phyloP scores from a whole-genome alignment of 2,329 filamentous ascomycete species.

The Gnomoniopsis smithogilvyi region DNA sequence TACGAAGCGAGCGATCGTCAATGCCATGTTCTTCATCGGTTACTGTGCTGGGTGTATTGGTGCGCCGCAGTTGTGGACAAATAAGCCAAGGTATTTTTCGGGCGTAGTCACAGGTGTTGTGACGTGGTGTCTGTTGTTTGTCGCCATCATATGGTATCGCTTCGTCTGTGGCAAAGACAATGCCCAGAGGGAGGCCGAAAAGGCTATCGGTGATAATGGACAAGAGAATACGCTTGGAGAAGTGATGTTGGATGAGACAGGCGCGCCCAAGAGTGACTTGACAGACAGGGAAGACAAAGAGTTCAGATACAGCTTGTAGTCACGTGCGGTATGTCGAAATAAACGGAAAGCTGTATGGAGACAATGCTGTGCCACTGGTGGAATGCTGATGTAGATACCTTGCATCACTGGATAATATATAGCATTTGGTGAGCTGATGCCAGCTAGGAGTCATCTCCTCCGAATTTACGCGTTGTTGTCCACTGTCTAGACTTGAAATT shows the following conservation, averaged over 20 bases:
- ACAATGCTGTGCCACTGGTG: too few species aligned
- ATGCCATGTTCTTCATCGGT: conserved; percentile 47
- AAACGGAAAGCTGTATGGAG: too few species aligned
- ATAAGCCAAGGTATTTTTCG: conserved; percentile 39
- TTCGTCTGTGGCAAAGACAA: conserved; percentile 34
- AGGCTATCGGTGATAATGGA: background rate
- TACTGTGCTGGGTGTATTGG: conserved; percentile 46
- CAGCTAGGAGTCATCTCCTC: too few species aligned
- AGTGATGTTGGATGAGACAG: conserved; percentile 23
- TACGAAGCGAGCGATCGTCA: conserved; percentile 45
- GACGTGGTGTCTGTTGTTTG: conserved; percentile 38
- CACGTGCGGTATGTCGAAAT: background rate
- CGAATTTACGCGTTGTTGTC: too few species aligned
- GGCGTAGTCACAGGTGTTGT: conserved; percentile 44
- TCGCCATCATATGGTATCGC: conserved; percentile 32
- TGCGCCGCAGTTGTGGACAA: conserved; percentile 45
- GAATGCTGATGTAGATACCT: too few species aligned
- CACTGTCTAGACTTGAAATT: too few species aligned
- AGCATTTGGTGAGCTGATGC: too few species aligned
- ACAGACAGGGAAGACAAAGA: conserved; percentile 33
- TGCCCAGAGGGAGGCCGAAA: conserved; percentile 20
- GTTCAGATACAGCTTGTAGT: conserved; percentile 31
- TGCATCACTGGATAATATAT: too few species aligned
- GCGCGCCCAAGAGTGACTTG: conserved; percentile 26
- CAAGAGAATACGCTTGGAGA: background rate